These are phyloP conservation scores for Tricholoma saponaceum DNA, from an alignment of 768 basidiomycete genomes.

Conservation along the genomic window DNA sequence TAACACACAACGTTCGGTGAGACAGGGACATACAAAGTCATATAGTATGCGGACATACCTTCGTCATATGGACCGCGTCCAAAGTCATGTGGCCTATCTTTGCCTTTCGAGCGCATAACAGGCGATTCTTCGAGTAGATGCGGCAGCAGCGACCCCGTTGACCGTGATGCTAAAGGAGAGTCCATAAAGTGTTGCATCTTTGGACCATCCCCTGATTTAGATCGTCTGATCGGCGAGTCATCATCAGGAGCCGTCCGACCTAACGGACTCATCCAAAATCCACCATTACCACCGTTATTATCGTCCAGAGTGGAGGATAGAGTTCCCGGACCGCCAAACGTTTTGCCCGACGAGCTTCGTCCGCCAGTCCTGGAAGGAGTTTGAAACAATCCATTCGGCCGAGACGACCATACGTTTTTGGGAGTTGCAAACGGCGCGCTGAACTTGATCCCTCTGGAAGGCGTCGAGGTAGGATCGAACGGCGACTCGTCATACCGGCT, in stretches of 20 bases:
- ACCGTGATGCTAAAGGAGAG: conserved; percentile 26
- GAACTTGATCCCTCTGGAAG: conserved; percentile 73
- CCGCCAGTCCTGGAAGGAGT: conserved; percentile 43
- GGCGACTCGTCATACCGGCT: conserved; percentile 44
- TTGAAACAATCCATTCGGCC: conserved; percentile 43
- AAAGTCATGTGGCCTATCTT: conserved; percentile 7
- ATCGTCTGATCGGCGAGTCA: conserved; percentile 53
- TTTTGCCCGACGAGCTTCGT: conserved; percentile 23
- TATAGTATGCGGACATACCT: background rate
- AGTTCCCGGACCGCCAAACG: conserved; percentile 24
- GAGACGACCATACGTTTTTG: conserved; percentile 47
- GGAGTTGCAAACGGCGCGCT: conserved; percentile 56
- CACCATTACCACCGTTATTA: conserved; percentile 16
- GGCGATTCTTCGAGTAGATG: conserved; percentile 31
- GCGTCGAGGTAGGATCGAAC: conserved; percentile 78
- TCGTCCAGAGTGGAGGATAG: conserved; percentile 29
- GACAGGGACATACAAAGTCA: background rate
- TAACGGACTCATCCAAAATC: conserved; percentile 13
- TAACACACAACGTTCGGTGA: background rate
- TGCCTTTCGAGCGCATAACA: conserved; percentile 23
- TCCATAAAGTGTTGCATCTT: conserved; percentile 29
- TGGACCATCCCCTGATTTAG: conserved; percentile 26
- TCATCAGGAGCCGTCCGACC: conserved; percentile 31
- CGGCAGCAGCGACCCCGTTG: conserved; percentile 7
- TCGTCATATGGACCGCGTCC: conserved; percentile 3